Base-by-base conservation (phyloP, 495 filamentous ascomycete species). In the Aspergillus sparsus region DNA sequence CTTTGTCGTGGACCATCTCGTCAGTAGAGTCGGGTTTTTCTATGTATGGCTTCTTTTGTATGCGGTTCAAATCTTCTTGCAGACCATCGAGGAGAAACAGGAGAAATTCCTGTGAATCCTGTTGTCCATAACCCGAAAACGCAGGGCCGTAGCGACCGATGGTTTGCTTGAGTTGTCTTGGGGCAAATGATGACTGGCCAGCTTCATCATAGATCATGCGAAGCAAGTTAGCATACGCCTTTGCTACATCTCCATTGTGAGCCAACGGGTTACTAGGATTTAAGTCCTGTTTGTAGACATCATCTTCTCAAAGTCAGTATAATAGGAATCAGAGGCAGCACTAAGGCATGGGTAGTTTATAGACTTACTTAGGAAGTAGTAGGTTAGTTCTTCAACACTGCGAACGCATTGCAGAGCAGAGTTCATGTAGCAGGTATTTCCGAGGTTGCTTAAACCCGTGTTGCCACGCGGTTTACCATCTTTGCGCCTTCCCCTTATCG, bases 341-440 rank as follows among this genome's bases (percentile, higher is more conserved):
- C 8, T 42, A 55, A 35, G 7, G n/a, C 63, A 37, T 58, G 46
- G 6, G 44, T 18, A 10, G 27, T 10, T 10, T 58, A 6, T 11
- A 45, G 27, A 76, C 82, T 72, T 70, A 83, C 85, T 71, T 16
- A 97, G 74, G 72, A 98, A 98, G 73, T 97, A 98, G 59, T 88
- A 84, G 6, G 90, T 91, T 66, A 98, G 77, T 73, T 98, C 94
- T 61, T 95, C 90, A 3, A 96, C 89, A 62, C 88, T 93, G 36
- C 92, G 85, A 41, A 98, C 81, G 69, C 94, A 98, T 70, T 98
- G 94, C 52, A 97, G 74, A 18, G 95, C 94, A 13, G 94, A 96
- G 74, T 97, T 97, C 91, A 97, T 97, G 72, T 98, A 98, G 74
- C 94, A 98, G 0, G 94, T 97, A 65, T 98, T 98, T 15, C 94